phyloP scores from a whole-genome alignment of 495 filamentous ascomycete genomes.

The Symbiotaphrina buchneri region DNA sequence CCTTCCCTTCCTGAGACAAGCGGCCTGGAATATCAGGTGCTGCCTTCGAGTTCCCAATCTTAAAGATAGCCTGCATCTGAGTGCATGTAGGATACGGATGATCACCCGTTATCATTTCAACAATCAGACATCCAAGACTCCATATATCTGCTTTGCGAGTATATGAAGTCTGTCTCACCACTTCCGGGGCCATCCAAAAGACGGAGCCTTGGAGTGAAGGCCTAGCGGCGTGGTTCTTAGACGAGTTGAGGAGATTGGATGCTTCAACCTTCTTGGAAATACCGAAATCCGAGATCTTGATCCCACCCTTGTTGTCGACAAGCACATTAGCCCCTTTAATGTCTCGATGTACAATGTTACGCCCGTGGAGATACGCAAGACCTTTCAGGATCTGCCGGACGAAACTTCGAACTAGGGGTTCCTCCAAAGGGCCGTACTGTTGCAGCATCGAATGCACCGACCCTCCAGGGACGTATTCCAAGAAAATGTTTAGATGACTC shows the following conservation, averaged over 20 bases:
- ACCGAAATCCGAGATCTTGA: constrained; percentile 96
- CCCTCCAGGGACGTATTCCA: constrained; percentile 95
- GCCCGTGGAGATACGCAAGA: constrained; percentile 84
- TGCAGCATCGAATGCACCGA: constrained; percentile 96
- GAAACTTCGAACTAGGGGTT: constrained; percentile 88
- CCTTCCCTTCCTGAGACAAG: constrained; percentile 64
- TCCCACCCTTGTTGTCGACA: constrained; percentile 94
- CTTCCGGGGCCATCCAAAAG: constrained; percentile 99
- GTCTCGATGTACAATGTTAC: constrained; percentile 94
- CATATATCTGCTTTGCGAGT: constrained; percentile 99
- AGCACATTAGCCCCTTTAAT: constrained; percentile 94
- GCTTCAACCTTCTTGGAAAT: constrained; percentile 95
- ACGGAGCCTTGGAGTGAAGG: constrained; percentile 92
- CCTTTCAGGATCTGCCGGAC: constrained; percentile 89
- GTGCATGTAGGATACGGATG: constrained; percentile 96
- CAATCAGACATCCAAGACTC: constrained; percentile 88
- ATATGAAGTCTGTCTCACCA: constrained; percentile 92
- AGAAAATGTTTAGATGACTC: constrained; percentile 94
- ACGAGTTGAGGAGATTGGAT: constrained; percentile 28
- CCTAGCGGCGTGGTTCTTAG: constrained; percentile 44
- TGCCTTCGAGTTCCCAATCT: constrained; percentile 75
- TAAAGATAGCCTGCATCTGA: constrained; percentile 95
- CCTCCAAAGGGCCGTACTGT: constrained; percentile 84
- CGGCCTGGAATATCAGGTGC: constrained; percentile 76
- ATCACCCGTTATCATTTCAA: constrained; percentile 96